Evolutionary conservation across 208 protist genomes (phyloP).

Genomic region (Leishmania arabica): DNA sequence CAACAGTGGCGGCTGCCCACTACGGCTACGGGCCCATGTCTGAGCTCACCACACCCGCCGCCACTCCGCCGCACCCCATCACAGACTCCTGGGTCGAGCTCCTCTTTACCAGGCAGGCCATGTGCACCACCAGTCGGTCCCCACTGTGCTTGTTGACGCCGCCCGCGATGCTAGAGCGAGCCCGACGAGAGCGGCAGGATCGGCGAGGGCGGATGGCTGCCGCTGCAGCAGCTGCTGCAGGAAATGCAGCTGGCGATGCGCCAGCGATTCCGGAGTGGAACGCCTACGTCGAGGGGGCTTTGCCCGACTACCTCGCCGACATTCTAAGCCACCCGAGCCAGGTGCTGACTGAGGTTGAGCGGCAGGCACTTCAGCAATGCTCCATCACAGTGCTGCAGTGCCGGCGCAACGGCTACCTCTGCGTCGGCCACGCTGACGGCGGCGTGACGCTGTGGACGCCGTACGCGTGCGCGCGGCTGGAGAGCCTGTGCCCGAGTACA

Average conservation of each 20-base stretch:
- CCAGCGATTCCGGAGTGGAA: constrained; percentile 38
- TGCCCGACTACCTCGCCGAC: constrained; percentile 50
- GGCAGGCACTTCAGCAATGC: constrained; percentile 34
- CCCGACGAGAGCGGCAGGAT: constrained; percentile 64
- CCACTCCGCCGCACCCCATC: constrained; percentile 24
- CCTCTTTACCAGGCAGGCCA: constrained; percentile 65
- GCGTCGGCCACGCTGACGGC: constrained; percentile 66
- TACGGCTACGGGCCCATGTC: not conserved
- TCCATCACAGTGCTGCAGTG: constrained; percentile 54
- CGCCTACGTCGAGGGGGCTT: constrained; percentile 63
- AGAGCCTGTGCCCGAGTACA: constrained; percentile 60
- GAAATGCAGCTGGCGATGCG: not conserved
- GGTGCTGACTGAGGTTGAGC: constrained; percentile 39
- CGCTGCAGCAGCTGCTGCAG: constrained; percentile 9
- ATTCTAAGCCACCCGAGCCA: constrained; percentile 41
- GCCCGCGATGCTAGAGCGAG: constrained; percentile 62
- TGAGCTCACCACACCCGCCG: not conserved
- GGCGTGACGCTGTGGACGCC: constrained; percentile 72
- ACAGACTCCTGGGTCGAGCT: constrained; percentile 65
- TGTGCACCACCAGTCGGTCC: constrained; percentile 56
- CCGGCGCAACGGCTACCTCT: constrained; percentile 69
- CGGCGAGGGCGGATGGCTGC: constrained; percentile 16
- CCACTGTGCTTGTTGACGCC: constrained; percentile 62
- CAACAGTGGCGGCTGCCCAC: not conserved
- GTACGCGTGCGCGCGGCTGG: constrained; percentile 62